Evolutionary conservation across 163 green algal genomes (phyloP), one percentile per base, ranked within the genome.

Genomic region (Chloroidium sp.): DNA sequence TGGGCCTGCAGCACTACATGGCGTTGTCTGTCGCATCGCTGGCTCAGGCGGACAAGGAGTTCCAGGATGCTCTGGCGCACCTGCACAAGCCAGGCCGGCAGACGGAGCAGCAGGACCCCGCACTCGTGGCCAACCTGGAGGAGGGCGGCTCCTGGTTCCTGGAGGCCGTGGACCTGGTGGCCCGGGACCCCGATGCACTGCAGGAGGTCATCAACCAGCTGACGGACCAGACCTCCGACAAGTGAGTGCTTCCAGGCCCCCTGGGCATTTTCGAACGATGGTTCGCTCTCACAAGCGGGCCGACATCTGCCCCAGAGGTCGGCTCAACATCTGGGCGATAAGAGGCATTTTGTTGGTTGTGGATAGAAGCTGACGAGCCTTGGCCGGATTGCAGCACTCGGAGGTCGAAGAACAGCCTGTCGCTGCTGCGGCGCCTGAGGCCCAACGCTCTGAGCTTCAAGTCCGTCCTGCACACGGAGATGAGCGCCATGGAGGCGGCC

Each of bases 381-480:
- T 36, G 36, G 36, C 36, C 36, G 36, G 36, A 36, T 36, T 36
- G 36, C 36, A 36, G 36, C 36, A 72, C 64, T 6, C 64, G 64
- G 64, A 6, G 6, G 64, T n/a, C 64, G 64, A 6, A 10, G 6
- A 72, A 72, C 64, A 10, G 6, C 6, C 6, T 72, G 64, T 72
- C 64, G 64, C 64, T 72, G 6, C 6, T 6, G 6, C 64, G 64
- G 6, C 6, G 8, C 64, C 64, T 72, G 64, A 6, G 64, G 6
- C 6, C 6, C 6, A 6, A 6, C 64, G 64, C 64, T 10, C 36
- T 36, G 36, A 72, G 90, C 2, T 84, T 93, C 62, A 84, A 93
- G 84, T 61, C 91, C 69, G 74, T 93, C 14, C 81, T 97, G 62
- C 69, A 79, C 36, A 69, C 87, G n/a, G 87, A 91, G 81, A 83